Base-by-base conservation (phyloP, 2,329 filamentous ascomycete genomes). In the Calonectria naviculata region DNA sequence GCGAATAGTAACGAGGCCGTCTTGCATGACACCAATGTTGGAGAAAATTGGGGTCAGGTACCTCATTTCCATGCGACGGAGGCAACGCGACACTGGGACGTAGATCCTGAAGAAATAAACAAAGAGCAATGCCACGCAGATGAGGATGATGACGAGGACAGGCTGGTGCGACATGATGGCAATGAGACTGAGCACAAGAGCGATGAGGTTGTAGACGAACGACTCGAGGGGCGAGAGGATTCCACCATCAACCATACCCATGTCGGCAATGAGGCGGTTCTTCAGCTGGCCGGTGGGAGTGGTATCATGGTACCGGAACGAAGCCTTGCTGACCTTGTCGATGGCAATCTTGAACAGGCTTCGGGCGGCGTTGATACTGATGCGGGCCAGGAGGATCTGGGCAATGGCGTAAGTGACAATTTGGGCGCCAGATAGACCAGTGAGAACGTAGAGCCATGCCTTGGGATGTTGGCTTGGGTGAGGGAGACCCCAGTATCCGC, bases 201-300 rank as follows among this genome's bases (percentile, higher is more conserved):
- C 90, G 47, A 98, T 91, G 4, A 89, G 83, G 69, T 92, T 89
- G 82, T 92, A 94, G 1, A 92, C 91, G 13, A 95, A 93, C 0
- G 88, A 83, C 72, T 94, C 91, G 60, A 98, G 90, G 15, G 94
- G 92, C 12, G 87, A 84, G 58, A 94, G 93, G 76, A 98, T 93
- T n/a, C 93, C 93, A 1, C 95, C 95, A 78, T 98, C 95, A 0
- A 98, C 89, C 61, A 94, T 95, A 31, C 93, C 94, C 83, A 98
- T 97, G 78, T 98, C 95, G 1, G 94, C 94, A 0, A 95, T 97
- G 71, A 98, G 87, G 9, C 95, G 90, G 81, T 98, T 98, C 94
- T 98, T 98, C 72, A 98, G 85, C 56, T 95, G 91, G 0, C 95
- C 95, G 0, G 97, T 92, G 0, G 95, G 95, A 0, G 95, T 98